Percentiles rank a stretch among this genome's conserved stretches.
Conservation (phyloP, 176 grass and related monocot species). For the Panicum miliaceum region DNA sequence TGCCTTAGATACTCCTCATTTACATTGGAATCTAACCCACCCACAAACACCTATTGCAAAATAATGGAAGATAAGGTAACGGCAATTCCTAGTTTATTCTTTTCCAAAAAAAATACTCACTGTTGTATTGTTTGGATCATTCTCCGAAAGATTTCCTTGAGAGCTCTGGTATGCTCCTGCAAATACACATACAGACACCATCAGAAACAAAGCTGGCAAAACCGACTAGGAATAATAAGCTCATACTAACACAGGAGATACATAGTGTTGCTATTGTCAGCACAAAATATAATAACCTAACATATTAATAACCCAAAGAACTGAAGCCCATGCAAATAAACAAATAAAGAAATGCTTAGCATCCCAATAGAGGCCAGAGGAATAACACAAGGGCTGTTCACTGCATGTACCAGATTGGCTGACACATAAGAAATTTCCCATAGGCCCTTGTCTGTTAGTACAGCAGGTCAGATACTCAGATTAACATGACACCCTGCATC, state of each 20-base stretch:
- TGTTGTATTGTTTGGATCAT: constrained; percentile 86
- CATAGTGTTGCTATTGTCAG: background rate
- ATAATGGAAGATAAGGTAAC: constrained; percentile 49
- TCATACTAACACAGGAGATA: background rate
- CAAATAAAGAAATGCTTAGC: constrained; percentile 2
- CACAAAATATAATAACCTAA: background rate
- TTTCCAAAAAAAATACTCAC: constrained; percentile 55
- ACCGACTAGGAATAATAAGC: background rate
- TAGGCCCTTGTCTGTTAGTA: constrained; percentile 3
- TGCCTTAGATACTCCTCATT: constrained; percentile 79
- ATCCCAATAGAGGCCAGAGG: background rate
- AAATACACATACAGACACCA: constrained; percentile 31
- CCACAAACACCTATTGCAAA: constrained; percentile 89
- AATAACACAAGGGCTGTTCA: constrained; percentile 19
- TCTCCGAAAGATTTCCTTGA: constrained; percentile 64
- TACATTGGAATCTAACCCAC: constrained; percentile 91
- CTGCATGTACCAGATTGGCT: constrained; percentile 6
- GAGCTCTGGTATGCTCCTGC: constrained; percentile 62
- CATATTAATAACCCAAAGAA: background rate
- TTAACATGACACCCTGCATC: constrained; percentile 1
- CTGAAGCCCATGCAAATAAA: background rate
- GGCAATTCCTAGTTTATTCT: background rate
- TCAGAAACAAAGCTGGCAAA: constrained; percentile 35
- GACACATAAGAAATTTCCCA: constrained; percentile 16
- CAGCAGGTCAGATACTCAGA: constrained; percentile 7